A percentile compares a stretch with the other conserved stretches of the same genome.
Conservation (phyloP, 345 rosid species). For the Lumnitzera littorea region DNA sequence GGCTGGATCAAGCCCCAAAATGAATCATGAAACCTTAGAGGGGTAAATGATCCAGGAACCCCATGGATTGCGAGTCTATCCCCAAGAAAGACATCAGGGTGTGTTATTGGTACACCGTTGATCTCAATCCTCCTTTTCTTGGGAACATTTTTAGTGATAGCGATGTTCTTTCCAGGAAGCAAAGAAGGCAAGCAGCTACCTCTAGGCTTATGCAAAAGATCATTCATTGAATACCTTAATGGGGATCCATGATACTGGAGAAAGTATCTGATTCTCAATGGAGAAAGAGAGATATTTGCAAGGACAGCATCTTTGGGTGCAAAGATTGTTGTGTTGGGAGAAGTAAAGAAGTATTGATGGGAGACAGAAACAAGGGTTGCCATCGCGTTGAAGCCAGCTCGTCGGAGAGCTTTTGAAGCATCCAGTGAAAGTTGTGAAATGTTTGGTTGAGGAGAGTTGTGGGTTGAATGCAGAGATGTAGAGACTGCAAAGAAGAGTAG, state of each 20-base stretch:
- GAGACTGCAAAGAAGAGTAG: conserved; percentile 69
- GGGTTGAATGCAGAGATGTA: conserved; percentile 30
- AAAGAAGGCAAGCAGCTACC: conserved; percentile 59
- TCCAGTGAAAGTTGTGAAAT: conserved; percentile 29
- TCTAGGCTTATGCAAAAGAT: conserved; percentile 35
- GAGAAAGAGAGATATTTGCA: conserved; percentile 36
- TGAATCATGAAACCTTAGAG: conserved; percentile 15
- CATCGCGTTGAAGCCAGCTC: conserved; percentile 54
- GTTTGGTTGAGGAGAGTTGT: background rate
- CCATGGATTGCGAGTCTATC: conserved; percentile 61
- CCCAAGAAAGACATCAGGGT: conserved; percentile 66
- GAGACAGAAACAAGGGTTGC: conserved; percentile 53
- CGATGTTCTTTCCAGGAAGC: conserved; percentile 35
- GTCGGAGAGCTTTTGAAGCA: conserved; percentile 46
- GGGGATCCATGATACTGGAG: conserved; percentile 68
- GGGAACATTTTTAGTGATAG: conserved; percentile 31
- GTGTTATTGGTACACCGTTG: conserved; percentile 44
- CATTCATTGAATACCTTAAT: conserved; percentile 36
- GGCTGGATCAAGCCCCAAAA: conserved; percentile 26
- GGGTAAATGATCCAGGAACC: conserved; percentile 49
- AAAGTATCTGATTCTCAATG: conserved; percentile 47
- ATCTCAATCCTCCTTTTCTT: conserved; percentile 36
- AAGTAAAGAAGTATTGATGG: conserved; percentile 50
- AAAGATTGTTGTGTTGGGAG: conserved; percentile 59
- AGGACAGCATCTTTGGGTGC: conserved; percentile 62